phyloP scores from a whole-genome alignment of 306 rosid genomes.

The Abrus pulchellus region DNA sequence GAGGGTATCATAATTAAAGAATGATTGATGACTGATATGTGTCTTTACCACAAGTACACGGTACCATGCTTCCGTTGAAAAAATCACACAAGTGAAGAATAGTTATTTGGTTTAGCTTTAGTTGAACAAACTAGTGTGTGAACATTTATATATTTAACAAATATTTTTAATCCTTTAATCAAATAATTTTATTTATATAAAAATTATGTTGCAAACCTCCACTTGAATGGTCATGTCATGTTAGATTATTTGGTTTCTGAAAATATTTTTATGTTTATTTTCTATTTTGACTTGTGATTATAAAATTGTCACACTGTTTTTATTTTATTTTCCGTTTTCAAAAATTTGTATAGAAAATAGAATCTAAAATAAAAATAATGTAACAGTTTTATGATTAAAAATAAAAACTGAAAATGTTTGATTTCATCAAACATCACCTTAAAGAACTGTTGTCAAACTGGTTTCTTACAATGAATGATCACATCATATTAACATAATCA shows the following conservation, averaged over 20 bases:
- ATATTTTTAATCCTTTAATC: background rate
- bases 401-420: no score
- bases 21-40: constrained; percentile 3
- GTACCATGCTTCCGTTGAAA: background rate
- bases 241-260: no score
- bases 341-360: no score
- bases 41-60: constrained; percentile 14
- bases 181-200: background rate
- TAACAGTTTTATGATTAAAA: no score
- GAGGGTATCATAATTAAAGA: constrained; percentile 38
- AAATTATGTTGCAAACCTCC: background rate
- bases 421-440: no score
- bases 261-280: no score
- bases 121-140: background rate
- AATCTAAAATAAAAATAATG: no score
- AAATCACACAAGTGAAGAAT: background rate
- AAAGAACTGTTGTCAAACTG: constrained; percentile 15
- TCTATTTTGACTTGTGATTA: no score
- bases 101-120: background rate
- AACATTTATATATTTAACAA: background rate
- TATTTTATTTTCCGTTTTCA: no score
- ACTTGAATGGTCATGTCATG: background rate
- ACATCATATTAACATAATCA: constrained; percentile 24
- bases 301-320: no score
- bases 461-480: constrained; percentile 1